These are phyloP conservation scores for Dendrostoma leiphaemia DNA, from an alignment of 2,329 filamentous ascomycete species.

Conservation along the genomic window DNA sequence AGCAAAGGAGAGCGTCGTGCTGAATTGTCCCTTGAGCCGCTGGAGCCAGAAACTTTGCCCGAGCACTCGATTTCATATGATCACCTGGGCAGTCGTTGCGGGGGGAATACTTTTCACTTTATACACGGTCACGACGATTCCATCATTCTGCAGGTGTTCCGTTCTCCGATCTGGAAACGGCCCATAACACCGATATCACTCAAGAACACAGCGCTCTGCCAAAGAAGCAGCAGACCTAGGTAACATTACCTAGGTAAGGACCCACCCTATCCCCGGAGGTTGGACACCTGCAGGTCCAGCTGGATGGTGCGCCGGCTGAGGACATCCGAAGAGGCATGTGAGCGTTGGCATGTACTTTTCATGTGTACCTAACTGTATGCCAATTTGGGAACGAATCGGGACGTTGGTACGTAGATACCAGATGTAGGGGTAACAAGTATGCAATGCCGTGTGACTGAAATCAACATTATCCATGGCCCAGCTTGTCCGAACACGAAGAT, in stretches of 20 bases:
- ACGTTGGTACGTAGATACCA: not conserved
- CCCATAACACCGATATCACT: constrained; percentile 1
- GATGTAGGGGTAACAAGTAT: not conserved
- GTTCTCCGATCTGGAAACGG: not conserved
- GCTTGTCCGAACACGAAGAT: not conserved
- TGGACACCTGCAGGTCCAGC: not conserved
- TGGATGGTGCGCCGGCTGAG: not conserved
- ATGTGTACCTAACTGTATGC: not conserved
- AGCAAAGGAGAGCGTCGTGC: not conserved
- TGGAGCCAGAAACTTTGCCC: not conserved
- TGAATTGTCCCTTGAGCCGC: not conserved
- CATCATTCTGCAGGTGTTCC: not conserved
- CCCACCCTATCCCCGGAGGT: constrained; percentile 7
- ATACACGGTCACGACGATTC: not conserved
- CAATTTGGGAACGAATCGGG: constrained; percentile 2
- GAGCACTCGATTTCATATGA: not conserved
- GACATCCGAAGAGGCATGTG: constrained; percentile 8
- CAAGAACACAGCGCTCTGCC: too few species aligned
- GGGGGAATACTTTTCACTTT: not conserved
- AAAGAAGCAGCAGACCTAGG: not conserved
- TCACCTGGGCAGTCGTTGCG: not conserved
- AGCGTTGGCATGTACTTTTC: not conserved
- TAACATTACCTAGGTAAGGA: not conserved
- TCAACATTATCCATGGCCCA: too few species aligned
- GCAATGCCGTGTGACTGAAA: not conserved